phyloP scores from a whole-genome alignment of 148 eudicot species.

The Persicaria tinctoria region DNA sequence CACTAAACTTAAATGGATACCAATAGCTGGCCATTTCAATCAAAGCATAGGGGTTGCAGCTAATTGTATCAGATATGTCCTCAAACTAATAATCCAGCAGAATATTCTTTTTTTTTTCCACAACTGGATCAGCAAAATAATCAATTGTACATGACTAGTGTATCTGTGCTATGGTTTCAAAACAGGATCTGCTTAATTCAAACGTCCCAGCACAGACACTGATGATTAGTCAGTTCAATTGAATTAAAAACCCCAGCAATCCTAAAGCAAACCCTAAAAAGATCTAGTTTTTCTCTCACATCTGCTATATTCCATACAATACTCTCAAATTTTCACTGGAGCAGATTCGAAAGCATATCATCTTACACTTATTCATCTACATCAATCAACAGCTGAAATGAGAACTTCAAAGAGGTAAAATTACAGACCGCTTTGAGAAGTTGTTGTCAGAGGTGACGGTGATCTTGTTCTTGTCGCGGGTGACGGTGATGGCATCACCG shows the following conservation, averaged over 20 bases:
- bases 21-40: too few relatives aligned
- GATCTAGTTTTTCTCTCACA: background rate
- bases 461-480: slow-evolving; percentile 68
- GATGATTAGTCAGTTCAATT: too few relatives aligned
- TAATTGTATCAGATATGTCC: too few relatives aligned
- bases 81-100: too few relatives aligned
- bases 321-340: background rate
- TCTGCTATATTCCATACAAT: too few relatives aligned
- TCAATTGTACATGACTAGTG: background rate
- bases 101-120: background rate
- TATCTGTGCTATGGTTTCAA: background rate
- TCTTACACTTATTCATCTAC: background rate
- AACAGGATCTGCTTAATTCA: background rate
- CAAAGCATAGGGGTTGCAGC: too few relatives aligned
- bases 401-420: background rate
- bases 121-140: background rate
- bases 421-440: slow-evolving; percentile 55
- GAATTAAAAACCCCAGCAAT: too few relatives aligned
- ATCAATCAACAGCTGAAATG: background rate
- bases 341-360: background rate
- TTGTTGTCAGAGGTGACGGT: slow-evolving; percentile 42
- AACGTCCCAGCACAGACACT: background rate
- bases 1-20: too few relatives aligned
- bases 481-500: slow-evolving; percentile 52
- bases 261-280: background rate